phyloP scores from a whole-genome alignment of 805 yeast genomes.

The Jamesozyma jinghongensis region DNA sequence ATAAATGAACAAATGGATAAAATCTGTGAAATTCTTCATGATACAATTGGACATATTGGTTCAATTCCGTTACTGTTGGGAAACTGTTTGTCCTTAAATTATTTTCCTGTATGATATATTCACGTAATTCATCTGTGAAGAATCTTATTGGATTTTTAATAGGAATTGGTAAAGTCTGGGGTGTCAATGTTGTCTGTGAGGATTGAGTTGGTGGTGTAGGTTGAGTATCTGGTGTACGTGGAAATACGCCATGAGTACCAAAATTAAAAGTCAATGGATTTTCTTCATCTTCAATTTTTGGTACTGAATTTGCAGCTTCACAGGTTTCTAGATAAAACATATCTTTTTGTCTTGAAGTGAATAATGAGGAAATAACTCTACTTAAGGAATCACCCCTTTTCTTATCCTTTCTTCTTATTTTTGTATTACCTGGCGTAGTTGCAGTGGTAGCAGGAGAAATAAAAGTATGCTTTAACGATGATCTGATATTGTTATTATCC shows the following conservation, averaged over 20 bases:
- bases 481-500: no score
- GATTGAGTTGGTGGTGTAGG: not conserved
- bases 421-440: no score
- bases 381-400: conserved; percentile 9
- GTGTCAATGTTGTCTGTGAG: not conserved
- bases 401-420: not conserved
- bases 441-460: no score
- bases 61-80: conserved; percentile 69
- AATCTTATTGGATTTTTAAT: conserved; percentile 35
- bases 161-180: no score
- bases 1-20: conserved; percentile 75
- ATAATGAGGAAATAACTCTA: conserved; percentile 46
- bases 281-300: not conserved
- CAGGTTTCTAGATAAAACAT: conserved; percentile 31
- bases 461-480: no score
- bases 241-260: not conserved
- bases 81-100: conserved; percentile 49
- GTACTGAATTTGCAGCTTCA: not conserved
- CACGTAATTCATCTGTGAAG: conserved; percentile 45
- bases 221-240: no score
- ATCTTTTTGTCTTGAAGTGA: conserved; percentile 57
- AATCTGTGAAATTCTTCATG: conserved; percentile 70
- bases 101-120: conserved; percentile 44
- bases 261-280: conserved; percentile 4
- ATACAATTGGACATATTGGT: conserved; percentile 61